phyloP scores from a whole-genome alignment of 129 eudicot species.

The Daucus carota region DNA sequence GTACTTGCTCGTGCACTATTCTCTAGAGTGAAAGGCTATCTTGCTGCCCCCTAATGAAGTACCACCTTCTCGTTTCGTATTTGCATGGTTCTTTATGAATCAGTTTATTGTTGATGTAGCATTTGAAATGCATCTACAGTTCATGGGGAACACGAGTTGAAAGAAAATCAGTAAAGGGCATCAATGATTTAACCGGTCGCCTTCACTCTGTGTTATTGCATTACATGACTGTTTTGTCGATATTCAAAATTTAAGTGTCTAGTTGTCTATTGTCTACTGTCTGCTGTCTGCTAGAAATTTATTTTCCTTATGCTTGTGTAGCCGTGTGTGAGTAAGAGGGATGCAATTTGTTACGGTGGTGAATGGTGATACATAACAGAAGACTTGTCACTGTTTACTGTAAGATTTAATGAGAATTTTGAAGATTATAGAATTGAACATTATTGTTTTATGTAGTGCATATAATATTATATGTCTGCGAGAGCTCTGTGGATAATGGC shows the following conservation, averaged over 20 bases:
- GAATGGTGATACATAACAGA: constrained; percentile 8
- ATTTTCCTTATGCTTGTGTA: background rate
- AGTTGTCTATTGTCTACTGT: too few species aligned
- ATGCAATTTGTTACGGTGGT: constrained; percentile 4
- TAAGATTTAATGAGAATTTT: constrained; percentile 12
- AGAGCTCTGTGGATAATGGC: background rate
- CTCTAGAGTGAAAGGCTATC: constrained; percentile 22
- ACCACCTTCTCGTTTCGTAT: background rate
- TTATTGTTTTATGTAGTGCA: background rate
- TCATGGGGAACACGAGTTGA: constrained; percentile 2
- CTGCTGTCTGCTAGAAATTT: background rate
- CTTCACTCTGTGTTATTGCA: constrained; percentile 13
- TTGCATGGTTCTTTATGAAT: constrained; percentile 3
- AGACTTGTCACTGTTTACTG: constrained; percentile 4
- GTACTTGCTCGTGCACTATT: constrained; percentile 55
- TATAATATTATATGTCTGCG: background rate
- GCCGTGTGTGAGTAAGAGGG: constrained; percentile 1
- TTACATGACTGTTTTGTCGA: constrained; percentile 13
- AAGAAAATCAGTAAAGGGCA: constrained; percentile 7
- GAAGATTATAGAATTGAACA: constrained; percentile 8
- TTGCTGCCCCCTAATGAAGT: constrained; percentile 1
- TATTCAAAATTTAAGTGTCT: constrained; percentile 8
- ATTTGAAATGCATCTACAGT: constrained; percentile 13
- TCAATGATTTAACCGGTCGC: constrained; percentile 14
- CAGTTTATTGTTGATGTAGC: background rate